These are phyloP conservation scores for Ophiocordyceps camponoti-floridani DNA, from an alignment of 2,329 filamentous ascomycete species.

Conservation along the genomic window DNA sequence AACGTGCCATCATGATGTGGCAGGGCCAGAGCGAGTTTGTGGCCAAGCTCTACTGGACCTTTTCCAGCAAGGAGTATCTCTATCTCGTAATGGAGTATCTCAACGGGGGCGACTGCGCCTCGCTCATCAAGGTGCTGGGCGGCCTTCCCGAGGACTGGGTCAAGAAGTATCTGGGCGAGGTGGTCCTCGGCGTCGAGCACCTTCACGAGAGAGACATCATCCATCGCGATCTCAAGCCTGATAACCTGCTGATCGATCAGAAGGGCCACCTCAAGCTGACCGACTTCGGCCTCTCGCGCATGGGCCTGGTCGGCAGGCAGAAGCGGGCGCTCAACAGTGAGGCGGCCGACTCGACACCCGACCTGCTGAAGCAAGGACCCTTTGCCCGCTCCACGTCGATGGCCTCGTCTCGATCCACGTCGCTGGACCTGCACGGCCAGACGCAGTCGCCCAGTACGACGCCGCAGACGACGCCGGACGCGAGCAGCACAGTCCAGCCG, in stretches of 20 bases:
- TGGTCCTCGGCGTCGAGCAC: slow-evolving; percentile 92
- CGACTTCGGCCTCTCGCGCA: slow-evolving; percentile 90
- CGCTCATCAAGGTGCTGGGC: slow-evolving; percentile 83
- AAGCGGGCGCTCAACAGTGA: slow-evolving; percentile 74
- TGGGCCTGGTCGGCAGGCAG: slow-evolving; percentile 92
- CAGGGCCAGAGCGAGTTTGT: slow-evolving; percentile 98
- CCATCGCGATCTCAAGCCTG: slow-evolving; percentile 89
- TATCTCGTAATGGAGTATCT: slow-evolving; percentile 99
- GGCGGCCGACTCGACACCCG: slow-evolving; percentile 68
- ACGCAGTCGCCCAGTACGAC: slow-evolving; percentile 64
- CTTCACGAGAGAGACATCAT: slow-evolving; percentile 88
- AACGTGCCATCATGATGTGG: slow-evolving; percentile 99
- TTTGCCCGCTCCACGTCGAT: slow-evolving; percentile 76
- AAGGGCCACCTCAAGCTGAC: slow-evolving; percentile 94
- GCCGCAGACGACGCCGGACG: slow-evolving; percentile 66
- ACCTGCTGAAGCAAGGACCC: slow-evolving; percentile 79
- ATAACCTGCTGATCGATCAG: slow-evolving; percentile 92
- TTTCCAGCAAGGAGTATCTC: slow-evolving; percentile 96
- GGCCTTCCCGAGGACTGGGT: slow-evolving; percentile 93
- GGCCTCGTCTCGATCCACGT: slow-evolving; percentile 80
- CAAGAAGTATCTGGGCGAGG: slow-evolving; percentile 92
- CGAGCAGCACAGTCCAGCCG: slow-evolving; percentile 52
- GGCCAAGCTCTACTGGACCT: slow-evolving; percentile 98
- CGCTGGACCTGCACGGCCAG: slow-evolving; percentile 67
- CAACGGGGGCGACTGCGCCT: slow-evolving; percentile 93